These are phyloP conservation scores for Microbotryum intermedium DNA, from an alignment of 1,284 basidiomycete genomes.

Conservation along the genomic window DNA sequence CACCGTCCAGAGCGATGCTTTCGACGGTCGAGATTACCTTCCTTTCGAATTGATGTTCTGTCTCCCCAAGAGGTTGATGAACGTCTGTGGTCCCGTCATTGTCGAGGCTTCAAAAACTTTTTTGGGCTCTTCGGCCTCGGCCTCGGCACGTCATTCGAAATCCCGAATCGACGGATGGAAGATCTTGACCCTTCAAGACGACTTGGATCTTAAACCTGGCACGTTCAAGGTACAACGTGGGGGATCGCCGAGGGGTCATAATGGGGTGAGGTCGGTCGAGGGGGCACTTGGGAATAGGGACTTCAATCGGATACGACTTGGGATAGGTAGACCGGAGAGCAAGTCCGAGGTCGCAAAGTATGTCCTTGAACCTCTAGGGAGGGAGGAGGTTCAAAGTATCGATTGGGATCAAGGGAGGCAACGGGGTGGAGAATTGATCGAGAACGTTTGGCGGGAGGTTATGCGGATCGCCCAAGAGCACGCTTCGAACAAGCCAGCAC, in stretches of 20 bases:
- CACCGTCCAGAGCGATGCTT: background rate
- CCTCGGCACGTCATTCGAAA: background rate
- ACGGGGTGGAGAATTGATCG: conserved; percentile 3
- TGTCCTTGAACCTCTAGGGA: conserved; percentile 12
- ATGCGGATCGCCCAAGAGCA: conserved; percentile 4
- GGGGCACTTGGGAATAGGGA: background rate
- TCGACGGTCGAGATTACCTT: too few relatives aligned
- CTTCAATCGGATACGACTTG: conserved; percentile 17
- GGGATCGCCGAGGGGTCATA: conserved; percentile 11
- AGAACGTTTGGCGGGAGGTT: conserved; percentile 13
- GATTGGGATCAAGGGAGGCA: conserved; percentile 9
- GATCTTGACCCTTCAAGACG: conserved; percentile 18
- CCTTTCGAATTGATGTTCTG: conserved; percentile 16
- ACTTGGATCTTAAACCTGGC: conserved; percentile 14
- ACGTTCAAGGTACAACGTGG: conserved; percentile 10
- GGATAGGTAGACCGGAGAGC: conserved; percentile 24
- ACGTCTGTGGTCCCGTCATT: conserved; percentile 12
- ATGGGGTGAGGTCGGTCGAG: conserved; percentile 4
- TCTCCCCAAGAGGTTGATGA: conserved; percentile 20
- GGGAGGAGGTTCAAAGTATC: conserved; percentile 5
- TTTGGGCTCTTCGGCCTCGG: background rate
- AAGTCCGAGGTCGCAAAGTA: conserved; percentile 11
- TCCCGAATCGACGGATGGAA: too few relatives aligned
- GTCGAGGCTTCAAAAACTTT: background rate
- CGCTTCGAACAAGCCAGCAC: too few relatives aligned